These are phyloP conservation scores for Carpinus fangiana DNA, from an alignment of 306 rosid species.

Conservation along the genomic window DNA sequence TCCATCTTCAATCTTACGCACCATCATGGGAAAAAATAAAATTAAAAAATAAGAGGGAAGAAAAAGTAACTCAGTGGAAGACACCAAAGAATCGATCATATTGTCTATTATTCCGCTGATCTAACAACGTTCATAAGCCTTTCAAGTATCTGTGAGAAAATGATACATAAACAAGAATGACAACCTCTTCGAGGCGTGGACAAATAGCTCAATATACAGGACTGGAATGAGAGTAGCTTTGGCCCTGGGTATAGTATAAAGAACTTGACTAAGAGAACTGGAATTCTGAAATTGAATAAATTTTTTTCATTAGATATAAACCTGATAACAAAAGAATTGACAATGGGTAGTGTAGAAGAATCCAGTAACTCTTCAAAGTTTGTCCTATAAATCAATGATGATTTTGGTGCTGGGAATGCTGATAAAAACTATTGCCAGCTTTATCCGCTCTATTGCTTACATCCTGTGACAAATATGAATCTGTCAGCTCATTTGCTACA, in stretches of 20 bases:
- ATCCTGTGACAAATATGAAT: conserved; percentile 55
- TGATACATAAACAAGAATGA: conserved; percentile 33
- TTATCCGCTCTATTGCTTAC: conserved; percentile 59
- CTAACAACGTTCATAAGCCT: conserved; percentile 11
- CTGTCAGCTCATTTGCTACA: conserved; percentile 50
- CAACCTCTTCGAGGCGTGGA: conserved; percentile 48
- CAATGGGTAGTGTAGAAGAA: conserved; percentile 20
- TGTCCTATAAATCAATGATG: conserved; percentile 65
- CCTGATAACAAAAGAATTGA: conserved; percentile 65
- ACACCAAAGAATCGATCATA: conserved; percentile 6
- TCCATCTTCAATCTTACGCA: background rate
- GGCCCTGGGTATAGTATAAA: conserved; percentile 19
- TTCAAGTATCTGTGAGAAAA: conserved; percentile 24
- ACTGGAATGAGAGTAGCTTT: conserved; percentile 16
- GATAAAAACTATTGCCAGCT: conserved; percentile 58
- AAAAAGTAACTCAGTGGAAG: background rate
- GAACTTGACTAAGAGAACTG: conserved; percentile 30
- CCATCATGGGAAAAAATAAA: background rate
- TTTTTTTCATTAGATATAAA: conserved; percentile 54
- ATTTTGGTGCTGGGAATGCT: conserved; percentile 59
- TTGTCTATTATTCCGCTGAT: background rate
- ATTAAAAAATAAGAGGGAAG: background rate
- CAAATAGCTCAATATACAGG: conserved; percentile 34
- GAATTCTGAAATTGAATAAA: conserved; percentile 58
- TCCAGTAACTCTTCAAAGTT: background rate